Conservation (phyloP, 2,329 filamentous ascomycete species). For the Rutstroemia sydowiana region DNA sequence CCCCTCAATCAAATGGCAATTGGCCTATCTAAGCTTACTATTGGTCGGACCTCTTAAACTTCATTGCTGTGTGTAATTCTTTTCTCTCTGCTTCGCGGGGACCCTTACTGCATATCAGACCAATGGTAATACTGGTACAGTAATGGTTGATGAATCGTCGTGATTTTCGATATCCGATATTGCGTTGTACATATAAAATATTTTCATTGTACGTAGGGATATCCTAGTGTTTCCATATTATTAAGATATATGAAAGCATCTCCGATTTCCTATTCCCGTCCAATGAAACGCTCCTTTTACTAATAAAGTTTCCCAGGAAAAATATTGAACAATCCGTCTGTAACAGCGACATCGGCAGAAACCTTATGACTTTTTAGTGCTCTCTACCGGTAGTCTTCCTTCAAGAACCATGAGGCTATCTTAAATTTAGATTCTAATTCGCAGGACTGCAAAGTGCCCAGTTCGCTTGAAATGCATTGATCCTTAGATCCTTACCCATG, state of each 20-base stretch:
- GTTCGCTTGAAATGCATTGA: not conserved
- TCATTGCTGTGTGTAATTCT: constrained; percentile 10
- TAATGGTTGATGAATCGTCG: too few relatives aligned
- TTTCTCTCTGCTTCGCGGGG: constrained; percentile 5
- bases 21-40: constrained; percentile 2
- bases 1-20: constrained; percentile 10
- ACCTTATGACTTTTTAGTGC: not conserved
- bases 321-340: not conserved
- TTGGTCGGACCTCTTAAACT: not conserved
- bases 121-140: too few relatives aligned
- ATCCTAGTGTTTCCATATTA: not conserved
- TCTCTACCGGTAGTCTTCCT: not conserved
- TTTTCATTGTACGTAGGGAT: too few relatives aligned
- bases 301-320: not conserved
- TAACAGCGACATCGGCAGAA: not conserved
- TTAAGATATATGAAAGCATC: too few relatives aligned
- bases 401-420: not conserved
- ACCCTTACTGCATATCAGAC: constrained; percentile 1
- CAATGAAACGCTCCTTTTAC: not conserved
- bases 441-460: not conserved
- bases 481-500: too few relatives aligned
- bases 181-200: too few relatives aligned
- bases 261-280: not conserved
- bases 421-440: not conserved
- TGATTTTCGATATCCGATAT: too few relatives aligned